Evolutionary conservation across 139 green algal genomes (phyloP), one percentile per base, ranked within the genome.

Genomic region (Volvox reticuliferus): DNA sequence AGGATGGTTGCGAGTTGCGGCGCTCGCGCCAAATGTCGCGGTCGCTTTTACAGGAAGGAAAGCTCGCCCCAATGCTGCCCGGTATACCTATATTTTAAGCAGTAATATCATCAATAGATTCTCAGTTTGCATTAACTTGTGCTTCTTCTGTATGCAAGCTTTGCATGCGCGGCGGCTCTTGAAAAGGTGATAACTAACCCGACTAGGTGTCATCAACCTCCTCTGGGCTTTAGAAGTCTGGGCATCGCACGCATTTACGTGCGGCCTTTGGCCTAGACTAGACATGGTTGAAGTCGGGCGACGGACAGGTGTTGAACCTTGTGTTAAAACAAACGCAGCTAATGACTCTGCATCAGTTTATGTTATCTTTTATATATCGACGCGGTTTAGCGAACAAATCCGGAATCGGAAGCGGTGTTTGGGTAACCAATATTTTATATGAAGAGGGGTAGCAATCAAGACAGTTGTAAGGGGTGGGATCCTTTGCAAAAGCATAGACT

Each of bases 191-290:
- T 19, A 76, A 87, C 81, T 30, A 24, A 87, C 81, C 81, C 81
- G 62, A 14, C 16, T 30, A 3, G 68, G 28, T 50, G 69, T 36
- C 37, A 89, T 18, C 12, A 88, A 71, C 68, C 22, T 82, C 0
- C 85, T 37, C 28, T 73, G 68, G 9, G 67, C 35, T 61, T 44
- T 32, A 17, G 44, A 32, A 9, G 26, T 30, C 1, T 22, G 17
- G 12, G 44, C 17, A 55, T 82, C 85, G 13, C 36, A 71, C 14
- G n/a, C 44, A 33, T 82, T 30, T 5, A 89, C 28, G 0, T 82
- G 69, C 69, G 68, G 85, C 28, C 36, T 69, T 68, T 89, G 68
- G 69, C 85, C 85, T 18, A 89, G 85, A 21, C 80, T 37, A 21
- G 85, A 89, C 85, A 69, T 87, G 1, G 81, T 65, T 73, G n/a